A percentile compares a stretch with the other conserved stretches of the same genome.
Conservation (phyloP, 2,329 filamentous ascomycete species). For the Fusarium oxysporum region DNA sequence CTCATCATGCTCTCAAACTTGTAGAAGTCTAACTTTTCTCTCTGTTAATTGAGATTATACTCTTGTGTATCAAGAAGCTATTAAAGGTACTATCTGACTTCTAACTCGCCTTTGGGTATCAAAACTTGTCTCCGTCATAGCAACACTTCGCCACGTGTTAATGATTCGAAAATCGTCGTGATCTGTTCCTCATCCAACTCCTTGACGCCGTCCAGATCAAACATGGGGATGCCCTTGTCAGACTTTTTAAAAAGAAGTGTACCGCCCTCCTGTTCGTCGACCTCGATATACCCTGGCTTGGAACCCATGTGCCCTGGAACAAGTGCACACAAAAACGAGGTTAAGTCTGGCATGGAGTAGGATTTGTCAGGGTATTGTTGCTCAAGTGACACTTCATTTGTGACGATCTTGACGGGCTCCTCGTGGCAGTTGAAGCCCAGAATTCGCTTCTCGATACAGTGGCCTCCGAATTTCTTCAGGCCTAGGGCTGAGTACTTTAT, state of each 20-base stretch:
- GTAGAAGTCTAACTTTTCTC: not conserved
- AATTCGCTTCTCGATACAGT: constrained; percentile 33
- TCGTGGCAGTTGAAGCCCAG: constrained; percentile 43
- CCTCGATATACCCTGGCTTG: constrained; percentile 9
- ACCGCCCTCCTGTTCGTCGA: constrained; percentile 22
- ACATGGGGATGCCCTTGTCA: constrained; percentile 33
- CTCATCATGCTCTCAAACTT: not conserved
- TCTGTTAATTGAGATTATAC: not conserved
- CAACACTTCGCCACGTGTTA: constrained; percentile 4
- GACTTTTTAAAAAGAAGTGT: constrained; percentile 31
- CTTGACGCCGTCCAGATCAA: constrained; percentile 20
- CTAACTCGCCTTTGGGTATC: constrained; percentile 24
- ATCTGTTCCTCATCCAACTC: constrained; percentile 12
- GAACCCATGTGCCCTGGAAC: constrained; percentile 15
- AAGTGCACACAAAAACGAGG: constrained; percentile 29
- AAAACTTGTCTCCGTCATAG: constrained; percentile 6
- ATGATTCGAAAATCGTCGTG: not conserved
- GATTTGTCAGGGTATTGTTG: constrained; percentile 28
- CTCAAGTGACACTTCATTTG: constrained; percentile 26
- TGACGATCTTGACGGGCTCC: constrained; percentile 36
- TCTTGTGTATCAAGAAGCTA: not conserved
- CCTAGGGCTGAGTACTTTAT: constrained; percentile 37
- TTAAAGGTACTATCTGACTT: not conserved
- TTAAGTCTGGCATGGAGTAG: constrained; percentile 40
- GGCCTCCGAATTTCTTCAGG: constrained; percentile 23